Conservation (phyloP, 768 basidiomycete genomes). For the Rhizopogon roseolus region DNA sequence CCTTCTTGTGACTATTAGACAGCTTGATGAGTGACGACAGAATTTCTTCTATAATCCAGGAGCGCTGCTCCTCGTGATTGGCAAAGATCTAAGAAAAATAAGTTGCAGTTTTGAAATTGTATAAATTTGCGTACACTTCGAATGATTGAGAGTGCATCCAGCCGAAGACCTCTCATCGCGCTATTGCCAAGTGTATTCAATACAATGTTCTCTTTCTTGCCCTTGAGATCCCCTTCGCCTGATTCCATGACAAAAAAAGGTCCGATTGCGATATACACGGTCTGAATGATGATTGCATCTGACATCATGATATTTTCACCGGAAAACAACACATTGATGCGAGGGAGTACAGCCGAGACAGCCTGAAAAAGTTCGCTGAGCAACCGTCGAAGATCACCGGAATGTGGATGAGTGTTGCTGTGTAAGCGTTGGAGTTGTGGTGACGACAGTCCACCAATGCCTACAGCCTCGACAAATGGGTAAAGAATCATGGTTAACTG, state of each 20-base stretch:
- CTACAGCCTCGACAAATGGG: slow-evolving; percentile 77
- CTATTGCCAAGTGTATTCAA: slow-evolving; percentile 68
- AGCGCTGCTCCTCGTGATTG: slow-evolving; percentile 83
- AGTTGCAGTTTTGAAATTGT: not conserved
- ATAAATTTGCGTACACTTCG: slow-evolving; percentile 59
- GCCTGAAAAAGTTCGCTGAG: slow-evolving; percentile 72
- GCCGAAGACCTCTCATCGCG: slow-evolving; percentile 75
- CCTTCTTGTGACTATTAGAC: slow-evolving; percentile 85
- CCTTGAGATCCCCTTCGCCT: slow-evolving; percentile 49
- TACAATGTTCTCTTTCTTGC: slow-evolving; percentile 52
- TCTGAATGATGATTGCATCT: slow-evolving; percentile 87
- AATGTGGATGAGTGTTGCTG: slow-evolving; percentile 32
- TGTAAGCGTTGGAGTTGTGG: slow-evolving; percentile 49
- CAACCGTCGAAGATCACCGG: slow-evolving; percentile 37
- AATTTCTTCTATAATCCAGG: slow-evolving; percentile 99
- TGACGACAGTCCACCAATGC: slow-evolving; percentile 34
- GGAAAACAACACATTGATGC: slow-evolving; percentile 69
- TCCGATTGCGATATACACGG: slow-evolving; percentile 89
- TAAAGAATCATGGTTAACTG: slow-evolving; percentile 77
- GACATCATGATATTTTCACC: slow-evolving; percentile 70
- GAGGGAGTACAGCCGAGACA: slow-evolving; percentile 64
- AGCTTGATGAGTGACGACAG: slow-evolving; percentile 84
- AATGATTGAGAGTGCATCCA: slow-evolving; percentile 80
- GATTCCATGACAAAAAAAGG: slow-evolving; percentile 89
- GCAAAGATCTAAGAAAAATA: slow-evolving; percentile 70